Base-by-base conservation (phyloP, 441 rosid species). In the Populus hybrid region DNA sequence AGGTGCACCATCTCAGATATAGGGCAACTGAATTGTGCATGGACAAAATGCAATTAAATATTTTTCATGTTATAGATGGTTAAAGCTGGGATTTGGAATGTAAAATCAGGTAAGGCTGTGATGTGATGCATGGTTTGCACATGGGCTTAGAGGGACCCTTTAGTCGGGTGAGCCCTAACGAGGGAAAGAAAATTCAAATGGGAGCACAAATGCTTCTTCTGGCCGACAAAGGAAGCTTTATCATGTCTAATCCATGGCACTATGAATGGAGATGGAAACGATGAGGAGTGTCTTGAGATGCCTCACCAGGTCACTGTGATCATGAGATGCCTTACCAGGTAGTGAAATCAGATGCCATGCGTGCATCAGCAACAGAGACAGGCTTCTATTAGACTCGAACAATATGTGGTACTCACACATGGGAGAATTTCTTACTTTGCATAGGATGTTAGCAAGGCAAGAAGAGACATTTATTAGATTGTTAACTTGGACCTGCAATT, bases 171-270 rank as follows among this genome's bases (percentile, higher is more conserved):
- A 78, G 21, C 72, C 65, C 24, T 42, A 26, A 26, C 32, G 73
- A 69, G 21, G 42, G 20, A 38, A 40, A 63, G 18, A 46, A 70
- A 8, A 12, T 28, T 66, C 3, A 66, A 66, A 24, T 10, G 32
- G 20, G 6, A 26, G 70, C 73, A 24, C 23, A 8, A 64, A 32
- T 50, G 35, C 28, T 64, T 70, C 32, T 63, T 78, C 61, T 76
- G 78, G 84, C 84, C 80, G 79, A 81, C 82, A 78, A 26, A 18
- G 10, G 30, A 66, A 40, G 74, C 72, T 71, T 81, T 75, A 70
- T n/a, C 28, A 65, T 61, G 82, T 84, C 75, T 36, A 76, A 73
- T 82, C 85, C 65, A 65, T 18, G 65, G 65, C 80, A 73, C 80
- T 6, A 69, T 80, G 74, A 70, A 82, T 76, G 85, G 80, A 36